A percentile compares a stretch with the other conserved stretches of the same genome.
phyloP scores from a whole-genome alignment of 257 asterid species.

The Solanum sitiens region DNA sequence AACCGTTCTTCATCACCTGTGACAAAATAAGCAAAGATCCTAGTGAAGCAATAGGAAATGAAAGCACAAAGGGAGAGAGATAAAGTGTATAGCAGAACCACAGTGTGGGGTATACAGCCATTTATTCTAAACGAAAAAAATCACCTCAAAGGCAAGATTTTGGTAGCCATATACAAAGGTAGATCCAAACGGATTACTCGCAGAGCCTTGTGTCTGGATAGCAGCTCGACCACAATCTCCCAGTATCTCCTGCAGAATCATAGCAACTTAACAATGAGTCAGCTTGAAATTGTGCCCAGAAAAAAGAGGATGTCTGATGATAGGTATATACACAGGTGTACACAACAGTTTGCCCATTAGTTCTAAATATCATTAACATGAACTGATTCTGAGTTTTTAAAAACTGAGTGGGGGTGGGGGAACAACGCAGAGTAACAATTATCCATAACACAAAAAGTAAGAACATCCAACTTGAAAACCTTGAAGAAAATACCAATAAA shows the following conservation, averaged over 20 bases:
- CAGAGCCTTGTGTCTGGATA: conserved; percentile 75
- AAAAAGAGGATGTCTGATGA: background rate
- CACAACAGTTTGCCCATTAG: background rate
- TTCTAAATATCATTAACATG: background rate
- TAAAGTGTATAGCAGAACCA: background rate
- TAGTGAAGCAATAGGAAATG: background rate
- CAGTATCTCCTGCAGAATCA: conserved; percentile 49
- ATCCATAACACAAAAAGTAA: background rate
- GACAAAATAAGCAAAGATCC: background rate
- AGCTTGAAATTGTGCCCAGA: background rate
- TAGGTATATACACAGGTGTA: background rate
- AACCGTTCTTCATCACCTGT: conserved; percentile 85
- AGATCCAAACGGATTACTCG: conserved; percentile 74
- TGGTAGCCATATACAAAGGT: conserved; percentile 81
- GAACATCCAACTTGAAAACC: background rate
- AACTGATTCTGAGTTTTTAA: background rate
- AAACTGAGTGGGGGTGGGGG: background rate
- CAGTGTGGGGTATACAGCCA: background rate
- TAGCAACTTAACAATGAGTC: background rate
- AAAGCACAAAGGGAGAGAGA: background rate
- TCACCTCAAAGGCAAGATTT: conserved; percentile 72
- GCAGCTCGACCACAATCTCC: conserved; percentile 83
- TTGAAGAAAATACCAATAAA: background rate
- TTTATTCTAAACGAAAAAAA: background rate
- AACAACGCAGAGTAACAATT: background rate